Evolutionary conservation across 257 asterid species (phyloP).

Genomic region (Penstemon davidsonii): DNA sequence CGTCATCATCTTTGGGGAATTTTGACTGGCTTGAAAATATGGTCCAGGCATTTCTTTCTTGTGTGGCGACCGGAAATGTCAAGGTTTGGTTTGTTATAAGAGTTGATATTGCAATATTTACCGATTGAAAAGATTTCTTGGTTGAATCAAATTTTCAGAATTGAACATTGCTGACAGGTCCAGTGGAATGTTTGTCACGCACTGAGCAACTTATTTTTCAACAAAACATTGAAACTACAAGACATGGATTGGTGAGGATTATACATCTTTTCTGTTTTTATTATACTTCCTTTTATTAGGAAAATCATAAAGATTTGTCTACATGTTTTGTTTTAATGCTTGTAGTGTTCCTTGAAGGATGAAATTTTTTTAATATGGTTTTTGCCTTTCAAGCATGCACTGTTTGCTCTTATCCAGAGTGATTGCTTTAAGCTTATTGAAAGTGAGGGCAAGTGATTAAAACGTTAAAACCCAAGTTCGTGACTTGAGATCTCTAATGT

Average conservation of each 20-base stretch:
- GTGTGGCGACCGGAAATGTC: slow-evolving; percentile 92
- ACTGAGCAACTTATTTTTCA: slow-evolving; percentile 82
- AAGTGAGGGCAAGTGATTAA: too few relatives aligned
- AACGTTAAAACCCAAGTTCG: neutral
- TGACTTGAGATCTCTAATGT: neutral
- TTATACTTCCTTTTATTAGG: neutral
- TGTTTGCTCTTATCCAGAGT: slow-evolving; percentile 9
- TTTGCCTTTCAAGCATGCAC: slow-evolving; percentile 14
- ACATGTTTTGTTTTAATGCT: slow-evolving; percentile 11
- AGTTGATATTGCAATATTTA: slow-evolving; percentile 13
- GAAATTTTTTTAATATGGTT: slow-evolving; percentile 10
- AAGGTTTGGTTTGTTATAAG: slow-evolving; percentile 54
- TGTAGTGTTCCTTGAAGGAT: slow-evolving; percentile 17
- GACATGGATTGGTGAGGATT: slow-evolving; percentile 77
- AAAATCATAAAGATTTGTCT: slow-evolving; percentile 7
- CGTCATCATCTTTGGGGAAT: slow-evolving; percentile 38
- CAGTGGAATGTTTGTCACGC: slow-evolving; percentile 98
- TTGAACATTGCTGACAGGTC: slow-evolving; percentile 54
- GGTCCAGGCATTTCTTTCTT: slow-evolving; percentile 93
- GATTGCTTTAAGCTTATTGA: neutral
- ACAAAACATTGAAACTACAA: slow-evolving; percentile 62
- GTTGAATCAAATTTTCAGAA: slow-evolving; percentile 18
- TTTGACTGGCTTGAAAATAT: slow-evolving; percentile 67
- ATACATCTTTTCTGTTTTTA: slow-evolving; percentile 7
- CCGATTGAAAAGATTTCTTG: slow-evolving; percentile 18